A percentile compares a stretch with the other conserved stretches of the same genome.
These are phyloP conservation scores for Cladosporium halotolerans DNA, from an alignment of 2,329 filamentous ascomycete genomes.

Conservation along the genomic window DNA sequence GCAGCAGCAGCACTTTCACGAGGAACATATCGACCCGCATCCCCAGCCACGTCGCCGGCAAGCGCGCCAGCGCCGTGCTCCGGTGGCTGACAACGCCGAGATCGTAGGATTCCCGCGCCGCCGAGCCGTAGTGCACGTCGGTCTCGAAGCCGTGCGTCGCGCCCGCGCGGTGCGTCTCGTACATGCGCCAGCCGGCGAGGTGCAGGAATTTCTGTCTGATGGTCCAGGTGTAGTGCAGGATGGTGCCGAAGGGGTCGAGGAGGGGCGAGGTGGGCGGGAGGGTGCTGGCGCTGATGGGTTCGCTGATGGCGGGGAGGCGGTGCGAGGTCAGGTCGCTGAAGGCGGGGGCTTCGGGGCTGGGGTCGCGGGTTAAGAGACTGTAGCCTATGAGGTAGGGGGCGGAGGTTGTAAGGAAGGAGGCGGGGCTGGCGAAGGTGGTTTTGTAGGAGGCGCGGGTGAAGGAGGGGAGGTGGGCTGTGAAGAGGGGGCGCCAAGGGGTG, in stretches of 20 bases:
- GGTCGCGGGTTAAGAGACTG: constrained; percentile 2
- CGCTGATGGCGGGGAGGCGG: constrained; percentile 18
- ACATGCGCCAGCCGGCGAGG: constrained; percentile 20
- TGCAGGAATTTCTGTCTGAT: constrained; percentile 16
- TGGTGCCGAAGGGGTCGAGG: constrained; percentile 20
- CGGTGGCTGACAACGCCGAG: neutral
- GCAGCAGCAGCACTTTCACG: constrained; percentile 18
- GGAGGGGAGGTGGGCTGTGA: constrained; percentile 14
- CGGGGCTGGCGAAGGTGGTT: constrained; percentile 3
- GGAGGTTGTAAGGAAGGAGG: constrained; percentile 1
- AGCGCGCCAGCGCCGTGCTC: constrained; percentile 19
- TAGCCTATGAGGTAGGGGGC: constrained; percentile 14
- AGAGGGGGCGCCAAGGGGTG: constrained; percentile 15
- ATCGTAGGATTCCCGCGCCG: neutral
- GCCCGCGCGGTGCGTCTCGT: constrained; percentile 6
- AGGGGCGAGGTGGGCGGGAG: neutral
- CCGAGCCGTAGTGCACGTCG: neutral
- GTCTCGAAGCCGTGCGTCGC: neutral
- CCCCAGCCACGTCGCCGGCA: constrained; percentile 19
- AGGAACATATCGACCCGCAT: constrained; percentile 19
- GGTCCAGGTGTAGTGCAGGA: constrained; percentile 18
- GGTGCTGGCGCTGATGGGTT: constrained; percentile 1
- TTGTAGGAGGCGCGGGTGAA: constrained; percentile 17
- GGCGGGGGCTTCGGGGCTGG: constrained; percentile 2
- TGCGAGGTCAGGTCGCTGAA: constrained; percentile 20